Conservation (phyloP, 2,329 filamentous ascomycete genomes). For the Pezicula neosporulosa region DNA sequence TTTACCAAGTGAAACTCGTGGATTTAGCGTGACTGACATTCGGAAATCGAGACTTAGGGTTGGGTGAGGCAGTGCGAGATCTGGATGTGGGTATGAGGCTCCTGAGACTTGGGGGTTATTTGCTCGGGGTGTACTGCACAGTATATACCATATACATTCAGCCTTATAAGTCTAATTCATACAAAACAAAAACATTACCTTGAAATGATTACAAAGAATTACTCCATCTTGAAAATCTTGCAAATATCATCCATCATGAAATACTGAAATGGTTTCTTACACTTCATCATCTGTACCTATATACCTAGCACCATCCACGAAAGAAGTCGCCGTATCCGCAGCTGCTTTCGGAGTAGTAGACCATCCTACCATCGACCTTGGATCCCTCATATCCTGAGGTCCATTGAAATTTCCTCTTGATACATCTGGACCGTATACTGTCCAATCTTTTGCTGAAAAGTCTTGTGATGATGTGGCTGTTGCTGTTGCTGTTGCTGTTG, state of each 20-base stretch:
- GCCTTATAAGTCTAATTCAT: no score
- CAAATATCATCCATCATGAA: no score
- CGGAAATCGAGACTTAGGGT: conserved; percentile 47
- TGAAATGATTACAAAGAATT: no score
- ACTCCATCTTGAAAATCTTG: no score
- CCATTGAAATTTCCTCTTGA: conserved; percentile 7
- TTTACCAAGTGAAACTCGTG: conserved; percentile 39
- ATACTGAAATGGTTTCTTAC: not conserved
- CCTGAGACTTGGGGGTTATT: conserved; percentile 4
- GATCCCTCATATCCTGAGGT: not conserved
- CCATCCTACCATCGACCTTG: conserved; percentile 1
- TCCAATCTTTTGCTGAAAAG: conserved; percentile 8
- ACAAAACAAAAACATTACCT: no score
- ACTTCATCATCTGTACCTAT: conserved; percentile 3
- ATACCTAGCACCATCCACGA: conserved; percentile 3
- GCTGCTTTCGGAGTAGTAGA: not conserved
- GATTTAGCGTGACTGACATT: conserved; percentile 43
- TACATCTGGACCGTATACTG: conserved; percentile 12
- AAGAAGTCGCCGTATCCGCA: not conserved
- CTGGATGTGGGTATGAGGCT: conserved; percentile 29
- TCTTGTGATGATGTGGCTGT: no score
- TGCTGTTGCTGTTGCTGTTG: no score
- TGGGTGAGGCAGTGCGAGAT: conserved; percentile 41
- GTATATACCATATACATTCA: no score
- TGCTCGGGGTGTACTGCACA: conserved; percentile 13